A percentile compares a stretch with the other conserved stretches of the same genome.
Conservation (phyloP, 371 early-diverging fungal species). For the Blakeslea trispora region DNA sequence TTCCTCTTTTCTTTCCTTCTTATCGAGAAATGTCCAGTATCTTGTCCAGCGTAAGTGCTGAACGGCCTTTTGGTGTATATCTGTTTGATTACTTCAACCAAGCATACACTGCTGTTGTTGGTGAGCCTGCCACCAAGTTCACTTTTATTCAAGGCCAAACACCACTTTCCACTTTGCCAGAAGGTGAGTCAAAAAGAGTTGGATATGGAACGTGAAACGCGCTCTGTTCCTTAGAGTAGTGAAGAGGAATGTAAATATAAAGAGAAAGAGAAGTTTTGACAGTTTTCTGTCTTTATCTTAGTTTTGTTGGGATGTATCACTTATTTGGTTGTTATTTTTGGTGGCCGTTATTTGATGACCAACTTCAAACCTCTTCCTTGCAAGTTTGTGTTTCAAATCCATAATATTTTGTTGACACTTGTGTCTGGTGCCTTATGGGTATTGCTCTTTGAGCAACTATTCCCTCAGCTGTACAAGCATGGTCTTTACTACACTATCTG, state of each 20-base stretch:
- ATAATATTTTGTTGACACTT: constrained; percentile 70
- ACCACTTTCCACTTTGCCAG: constrained; percentile 59
- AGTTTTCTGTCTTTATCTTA: constrained; percentile 2
- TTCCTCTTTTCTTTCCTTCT: not conserved
- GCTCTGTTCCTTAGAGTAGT: not conserved
- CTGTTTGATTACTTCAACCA: constrained; percentile 46
- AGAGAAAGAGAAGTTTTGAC: not conserved
- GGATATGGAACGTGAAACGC: not conserved
- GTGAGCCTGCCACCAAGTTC: constrained; percentile 48
- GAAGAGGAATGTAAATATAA: not conserved
- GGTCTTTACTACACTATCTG: constrained; percentile 71
- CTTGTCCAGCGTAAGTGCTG: constrained; percentile 30
- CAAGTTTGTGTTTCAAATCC: constrained; percentile 63
- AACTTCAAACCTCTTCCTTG: constrained; percentile 58
- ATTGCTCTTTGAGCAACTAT: constrained; percentile 67
- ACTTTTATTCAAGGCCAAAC: constrained; percentile 61
- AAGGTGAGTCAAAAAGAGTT: constrained; percentile 22
- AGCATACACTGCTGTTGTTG: constrained; percentile 40
- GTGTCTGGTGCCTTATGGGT: constrained; percentile 62
- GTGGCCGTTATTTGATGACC: constrained; percentile 60
- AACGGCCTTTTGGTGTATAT: constrained; percentile 55
- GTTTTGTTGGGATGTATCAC: constrained; percentile 51
- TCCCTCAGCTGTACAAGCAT: constrained; percentile 58
- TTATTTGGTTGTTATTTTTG: constrained; percentile 69
- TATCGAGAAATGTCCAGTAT: constrained; percentile 8